phyloP scores from a whole-genome alignment of 2,329 filamentous ascomycete species.

The Colletotrichum tropicicola region DNA sequence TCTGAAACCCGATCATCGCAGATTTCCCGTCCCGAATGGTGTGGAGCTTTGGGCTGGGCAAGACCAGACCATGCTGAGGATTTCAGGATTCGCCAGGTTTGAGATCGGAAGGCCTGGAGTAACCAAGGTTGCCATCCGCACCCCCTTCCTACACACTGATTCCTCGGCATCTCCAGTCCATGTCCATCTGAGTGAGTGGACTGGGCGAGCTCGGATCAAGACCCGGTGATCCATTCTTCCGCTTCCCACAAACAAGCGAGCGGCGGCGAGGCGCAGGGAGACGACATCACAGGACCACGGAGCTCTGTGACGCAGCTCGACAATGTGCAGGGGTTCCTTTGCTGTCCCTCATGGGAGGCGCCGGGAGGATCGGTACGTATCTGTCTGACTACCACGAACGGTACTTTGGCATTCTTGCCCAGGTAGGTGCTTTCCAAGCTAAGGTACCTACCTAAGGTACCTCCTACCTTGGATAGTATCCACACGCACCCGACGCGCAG shows the following conservation, averaged over 20 bases:
- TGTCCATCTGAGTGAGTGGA: background rate
- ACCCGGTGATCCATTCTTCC: slow-evolving; percentile 20
- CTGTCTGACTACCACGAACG: too few species aligned
- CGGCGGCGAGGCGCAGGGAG: slow-evolving; percentile 25
- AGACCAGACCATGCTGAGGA: background rate
- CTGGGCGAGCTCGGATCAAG: slow-evolving; percentile 11
- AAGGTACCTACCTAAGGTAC: background rate
- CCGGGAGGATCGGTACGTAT: background rate
- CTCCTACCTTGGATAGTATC: background rate
- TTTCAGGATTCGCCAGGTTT: background rate
- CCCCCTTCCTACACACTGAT: slow-evolving; percentile 17
- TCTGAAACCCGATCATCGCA: slow-evolving; percentile 26
- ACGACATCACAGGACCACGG: slow-evolving; percentile 29
- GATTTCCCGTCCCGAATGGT: slow-evolving; percentile 21
- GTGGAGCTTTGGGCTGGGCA: background rate
- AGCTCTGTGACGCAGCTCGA: slow-evolving; percentile 21
- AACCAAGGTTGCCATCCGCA: background rate
- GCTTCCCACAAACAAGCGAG: slow-evolving; percentile 6
- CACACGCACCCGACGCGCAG: background rate
- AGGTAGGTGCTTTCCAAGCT: too few species aligned
- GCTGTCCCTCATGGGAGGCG: background rate
- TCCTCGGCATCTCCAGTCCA: slow-evolving; percentile 17
- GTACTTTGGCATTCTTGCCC: background rate
- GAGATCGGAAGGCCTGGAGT: slow-evolving; percentile 1
- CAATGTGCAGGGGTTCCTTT: slow-evolving; percentile 1